Evolutionary conservation across 192 early-diverging fungal genomes (phyloP), one percentile per base, ranked within the genome.

Genomic region (Coemansia sp.): DNA sequence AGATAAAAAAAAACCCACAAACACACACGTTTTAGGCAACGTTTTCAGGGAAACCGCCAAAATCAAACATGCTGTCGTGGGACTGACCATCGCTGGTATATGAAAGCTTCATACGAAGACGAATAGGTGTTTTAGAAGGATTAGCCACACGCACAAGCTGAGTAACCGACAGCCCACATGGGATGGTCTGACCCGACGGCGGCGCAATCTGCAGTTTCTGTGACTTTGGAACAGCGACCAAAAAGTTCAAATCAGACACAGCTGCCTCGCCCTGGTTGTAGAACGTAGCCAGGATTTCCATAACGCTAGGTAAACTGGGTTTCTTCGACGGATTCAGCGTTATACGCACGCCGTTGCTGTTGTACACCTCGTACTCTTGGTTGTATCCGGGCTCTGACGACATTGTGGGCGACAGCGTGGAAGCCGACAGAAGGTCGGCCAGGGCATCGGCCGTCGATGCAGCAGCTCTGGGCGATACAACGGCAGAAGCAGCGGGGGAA

Each of bases 151-250:
- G 87, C 84, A 99, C 88, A 14, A 85, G 35, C 71, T 99, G 98
- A 15, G 87, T 91, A 28, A 89, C 94, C 5, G 76, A 79, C 28
- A 75, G 71, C 7, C 89, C 90, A 28, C 86, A 81, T 12, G 81
- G 69, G 60, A 97, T 79, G 2, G 75, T 75, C 68, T 83, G 94
- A 5, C 85, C 83, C 5, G 90, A 91, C 0, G 94, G 90, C 33
- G 95, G 88, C 34, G 87, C 85, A 87, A 98, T 93, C 69, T 91
- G 89, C 58, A 98, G 85, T 78, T 92, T 90, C 65, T 97, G 89
- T 51, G 90, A 91, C 85, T 95, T 95, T 28, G 95, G 95, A 14
- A 99, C 97, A 0, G 98, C 98, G 12, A 95, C 96, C 78, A 94
- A 88, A 73, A 99, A 92, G 57, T 86, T 85, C 28, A 98, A 61